These are phyloP conservation scores for Inga leiocalycina DNA, from an alignment of 306 rosid species.

Conservation along the genomic window DNA sequence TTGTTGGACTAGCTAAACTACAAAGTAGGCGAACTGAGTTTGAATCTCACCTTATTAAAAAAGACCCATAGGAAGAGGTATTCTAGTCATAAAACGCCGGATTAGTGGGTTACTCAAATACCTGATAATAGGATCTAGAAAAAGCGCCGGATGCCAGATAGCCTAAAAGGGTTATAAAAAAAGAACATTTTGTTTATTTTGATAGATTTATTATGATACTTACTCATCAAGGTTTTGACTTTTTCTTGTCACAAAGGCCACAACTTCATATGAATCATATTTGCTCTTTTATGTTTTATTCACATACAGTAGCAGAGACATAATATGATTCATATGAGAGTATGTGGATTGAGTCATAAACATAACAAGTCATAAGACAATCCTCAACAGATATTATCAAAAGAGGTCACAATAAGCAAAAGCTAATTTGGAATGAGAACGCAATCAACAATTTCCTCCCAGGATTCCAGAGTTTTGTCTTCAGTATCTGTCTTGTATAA, in stretches of 20 bases:
- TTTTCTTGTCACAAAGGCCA: too few species aligned
- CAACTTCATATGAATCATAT: background rate
- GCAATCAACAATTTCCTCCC: conserved; percentile 85
- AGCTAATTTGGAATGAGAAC: conserved; percentile 52
- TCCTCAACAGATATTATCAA: background rate
- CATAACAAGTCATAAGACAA: background rate
- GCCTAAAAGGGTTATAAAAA: too few species aligned
- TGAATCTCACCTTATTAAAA: too few species aligned
- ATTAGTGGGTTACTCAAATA: too few species aligned
- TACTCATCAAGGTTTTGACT: background rate
- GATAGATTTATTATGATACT: background rate
- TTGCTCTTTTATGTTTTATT: background rate
- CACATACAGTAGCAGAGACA: background rate
- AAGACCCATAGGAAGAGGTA: too few species aligned
- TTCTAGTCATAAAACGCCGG: too few species aligned
- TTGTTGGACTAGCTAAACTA: too few species aligned
- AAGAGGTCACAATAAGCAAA: background rate
- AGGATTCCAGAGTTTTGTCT: conserved; percentile 74
- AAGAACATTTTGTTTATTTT: too few species aligned
- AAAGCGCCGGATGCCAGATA: too few species aligned
- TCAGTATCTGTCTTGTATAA: conserved; percentile 77
- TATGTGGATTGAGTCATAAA: background rate
- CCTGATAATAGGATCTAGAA: too few species aligned
- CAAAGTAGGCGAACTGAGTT: too few species aligned
- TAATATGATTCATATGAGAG: background rate